Conservation (phyloP, 129 eudicot genomes). For the Ambrosia artemisiifolia region DNA sequence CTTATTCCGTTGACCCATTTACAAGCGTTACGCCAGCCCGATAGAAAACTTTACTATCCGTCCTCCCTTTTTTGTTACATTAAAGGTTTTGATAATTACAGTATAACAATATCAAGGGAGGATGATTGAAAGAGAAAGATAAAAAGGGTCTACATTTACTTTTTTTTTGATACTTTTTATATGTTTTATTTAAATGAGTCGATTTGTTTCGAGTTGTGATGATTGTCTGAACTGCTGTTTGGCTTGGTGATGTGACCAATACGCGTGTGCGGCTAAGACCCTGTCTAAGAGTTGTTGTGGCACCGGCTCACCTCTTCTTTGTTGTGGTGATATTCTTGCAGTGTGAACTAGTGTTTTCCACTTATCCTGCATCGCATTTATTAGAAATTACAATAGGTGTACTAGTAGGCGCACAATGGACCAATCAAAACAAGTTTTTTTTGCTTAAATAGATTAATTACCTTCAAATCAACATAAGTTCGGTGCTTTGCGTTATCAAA, state of each 20-base stretch:
- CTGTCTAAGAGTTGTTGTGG: constrained; percentile 96
- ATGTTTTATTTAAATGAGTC: constrained; percentile 45
- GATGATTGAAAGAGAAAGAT: background rate
- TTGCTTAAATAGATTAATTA: constrained; percentile 8
- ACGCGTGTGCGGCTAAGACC: constrained; percentile 86
- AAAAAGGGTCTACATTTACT: constrained; percentile 6
- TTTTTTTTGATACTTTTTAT: constrained; percentile 9
- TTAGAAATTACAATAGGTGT: too few species aligned
- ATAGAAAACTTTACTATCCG: constrained; percentile 21
- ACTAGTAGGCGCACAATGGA: too few species aligned
- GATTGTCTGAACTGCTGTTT: constrained; percentile 72
- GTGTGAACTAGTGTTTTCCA: constrained; percentile 99
- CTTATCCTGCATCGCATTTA: constrained; percentile 86
- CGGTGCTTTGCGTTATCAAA: constrained; percentile 95
- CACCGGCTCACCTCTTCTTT: constrained; percentile 98
- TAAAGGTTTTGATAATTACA: constrained; percentile 11
- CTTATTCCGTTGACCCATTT: constrained; percentile 42
- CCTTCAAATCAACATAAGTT: constrained; percentile 97
- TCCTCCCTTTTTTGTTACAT: constrained; percentile 28
- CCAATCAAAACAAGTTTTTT: background rate
- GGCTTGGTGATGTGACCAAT: constrained; percentile 92
- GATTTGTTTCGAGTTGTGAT: constrained; percentile 54
- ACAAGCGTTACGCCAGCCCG: constrained; percentile 31
- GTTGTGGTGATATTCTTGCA: constrained; percentile 96
- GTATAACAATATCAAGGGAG: constrained; percentile 30